A percentile compares a stretch with the other conserved stretches of the same genome.
These are phyloP conservation scores for Zalaria sp. DNA, from an alignment of 2,329 filamentous ascomycete genomes.

Conservation along the genomic window DNA sequence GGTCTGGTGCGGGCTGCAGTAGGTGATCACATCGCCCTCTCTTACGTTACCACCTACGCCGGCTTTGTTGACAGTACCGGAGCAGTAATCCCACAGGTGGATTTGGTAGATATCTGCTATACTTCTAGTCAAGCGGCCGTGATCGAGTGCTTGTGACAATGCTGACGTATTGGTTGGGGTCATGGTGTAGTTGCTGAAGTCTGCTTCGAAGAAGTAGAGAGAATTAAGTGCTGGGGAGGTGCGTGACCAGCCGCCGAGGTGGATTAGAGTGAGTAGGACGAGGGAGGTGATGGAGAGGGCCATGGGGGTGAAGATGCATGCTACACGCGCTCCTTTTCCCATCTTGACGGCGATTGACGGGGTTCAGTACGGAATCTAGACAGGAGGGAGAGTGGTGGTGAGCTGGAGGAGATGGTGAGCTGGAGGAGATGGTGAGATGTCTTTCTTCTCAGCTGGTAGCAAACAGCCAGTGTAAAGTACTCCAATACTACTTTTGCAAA, in stretches of 20 bases:
- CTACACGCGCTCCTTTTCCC: conserved; percentile 62
- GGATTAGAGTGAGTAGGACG: conserved; percentile 48
- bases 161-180: conserved; percentile 16
- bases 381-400: no score
- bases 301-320: conserved; percentile 82
- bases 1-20: conserved; percentile 58
- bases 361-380: no score
- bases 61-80: conserved; percentile 37
- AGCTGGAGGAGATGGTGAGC: no score
- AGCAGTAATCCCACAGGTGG: conserved; percentile 79
- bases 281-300: conserved; percentile 64
- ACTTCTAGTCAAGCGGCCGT: conserved; percentile 22
- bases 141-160: conserved; percentile 21
- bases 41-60: conserved; percentile 30
- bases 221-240: conserved; percentile 30
- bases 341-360: conserved; percentile 25
- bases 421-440: no score
- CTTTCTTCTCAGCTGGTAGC: no score
- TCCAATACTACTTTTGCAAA: no score
- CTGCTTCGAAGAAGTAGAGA: conserved; percentile 41
- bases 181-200: conserved; percentile 21
- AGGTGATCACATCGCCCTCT: conserved; percentile 22
- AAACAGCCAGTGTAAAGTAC: no score
- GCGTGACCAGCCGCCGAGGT: conserved; percentile 41
- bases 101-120: conserved; percentile 70